Conservation (phyloP, 2,329 filamentous ascomycete species). For the Diaporthe caulivora region DNA sequence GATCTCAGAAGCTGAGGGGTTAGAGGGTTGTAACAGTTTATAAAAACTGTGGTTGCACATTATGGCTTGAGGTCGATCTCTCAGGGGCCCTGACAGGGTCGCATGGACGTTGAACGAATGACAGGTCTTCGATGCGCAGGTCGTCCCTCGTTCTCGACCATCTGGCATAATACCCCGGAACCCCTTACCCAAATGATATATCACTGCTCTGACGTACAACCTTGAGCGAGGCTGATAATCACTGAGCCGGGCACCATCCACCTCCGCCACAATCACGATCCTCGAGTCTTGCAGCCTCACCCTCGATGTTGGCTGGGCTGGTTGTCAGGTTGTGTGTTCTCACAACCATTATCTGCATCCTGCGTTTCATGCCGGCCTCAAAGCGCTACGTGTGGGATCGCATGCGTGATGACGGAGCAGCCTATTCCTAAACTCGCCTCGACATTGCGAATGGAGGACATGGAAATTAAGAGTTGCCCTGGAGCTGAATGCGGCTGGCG, state of each 20-base stretch:
- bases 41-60: neutral
- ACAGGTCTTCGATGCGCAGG: conserved; percentile 15
- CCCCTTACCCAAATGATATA: conserved; percentile 1
- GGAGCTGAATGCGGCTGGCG: conserved; percentile 6
- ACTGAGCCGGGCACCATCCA: conserved; percentile 3
- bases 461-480: neutral
- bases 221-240: conserved; percentile 24
- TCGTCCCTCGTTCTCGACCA: conserved; percentile 14
- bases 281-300: conserved; percentile 26
- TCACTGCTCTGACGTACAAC: conserved; percentile 22
- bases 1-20: conserved; percentile 24
- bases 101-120: conserved; percentile 26
- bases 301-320: neutral
- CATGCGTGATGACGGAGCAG: conserved; percentile 1
- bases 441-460: neutral
- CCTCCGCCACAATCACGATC: conserved; percentile 14
- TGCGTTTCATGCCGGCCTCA: neutral
- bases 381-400: neutral
- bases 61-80: conserved; percentile 19
- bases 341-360: neutral
- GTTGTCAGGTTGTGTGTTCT: neutral
- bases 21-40: conserved; percentile 16
- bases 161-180: conserved; percentile 9
- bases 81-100: conserved; percentile 4
- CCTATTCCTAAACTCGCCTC: neutral